Percentiles rank a stretch among this genome's conserved stretches.
phyloP scores from a whole-genome alignment of 192 early-diverging fungal genomes.

The Coemansia sp. region DNA sequence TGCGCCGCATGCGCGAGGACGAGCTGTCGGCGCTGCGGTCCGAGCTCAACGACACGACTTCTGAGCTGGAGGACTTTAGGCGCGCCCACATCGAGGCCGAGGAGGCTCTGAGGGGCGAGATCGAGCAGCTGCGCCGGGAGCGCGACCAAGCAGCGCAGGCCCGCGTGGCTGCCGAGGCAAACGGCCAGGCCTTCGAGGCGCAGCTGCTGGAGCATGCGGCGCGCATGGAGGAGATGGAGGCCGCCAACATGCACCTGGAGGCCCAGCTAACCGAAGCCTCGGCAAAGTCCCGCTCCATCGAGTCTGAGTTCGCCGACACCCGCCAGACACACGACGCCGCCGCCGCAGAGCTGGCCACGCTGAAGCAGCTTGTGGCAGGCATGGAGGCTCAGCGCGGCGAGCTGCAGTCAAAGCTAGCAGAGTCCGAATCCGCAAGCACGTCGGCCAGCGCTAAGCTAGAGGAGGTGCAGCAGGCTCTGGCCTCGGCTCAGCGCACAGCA shows the following conservation, averaged over 20 bases:
- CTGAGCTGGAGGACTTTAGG: slow-evolving; percentile 57
- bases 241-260: slow-evolving; percentile 33
- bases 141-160: slow-evolving; percentile 30
- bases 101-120: slow-evolving; percentile 54
- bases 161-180: slow-evolving; percentile 7
- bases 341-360: slow-evolving; percentile 18
- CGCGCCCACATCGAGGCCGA: slow-evolving; percentile 44
- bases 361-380: slow-evolving; percentile 6
- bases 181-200: slow-evolving; percentile 19
- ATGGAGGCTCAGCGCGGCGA: slow-evolving; percentile 18
- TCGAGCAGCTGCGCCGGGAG: slow-evolving; percentile 55
- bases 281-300: slow-evolving; percentile 25
- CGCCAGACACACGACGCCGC: slow-evolving; percentile 28
- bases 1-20: slow-evolving; percentile 59
- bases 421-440: slow-evolving; percentile 9
- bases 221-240: slow-evolving; percentile 46
- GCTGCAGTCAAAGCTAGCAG: slow-evolving; percentile 9
- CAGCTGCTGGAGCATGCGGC: slow-evolving; percentile 43
- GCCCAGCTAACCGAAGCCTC: slow-evolving; percentile 30
- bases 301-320: slow-evolving; percentile 23
- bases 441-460: not conserved
- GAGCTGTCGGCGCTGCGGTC: slow-evolving; percentile 56
- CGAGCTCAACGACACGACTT: slow-evolving; percentile 50
- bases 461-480: slow-evolving; percentile 18
- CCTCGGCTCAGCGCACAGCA: slow-evolving; percentile 45